These are phyloP conservation scores for Chalciporus sp. DNA, from an alignment of 1,284 basidiomycete species.

Conservation along the genomic window DNA sequence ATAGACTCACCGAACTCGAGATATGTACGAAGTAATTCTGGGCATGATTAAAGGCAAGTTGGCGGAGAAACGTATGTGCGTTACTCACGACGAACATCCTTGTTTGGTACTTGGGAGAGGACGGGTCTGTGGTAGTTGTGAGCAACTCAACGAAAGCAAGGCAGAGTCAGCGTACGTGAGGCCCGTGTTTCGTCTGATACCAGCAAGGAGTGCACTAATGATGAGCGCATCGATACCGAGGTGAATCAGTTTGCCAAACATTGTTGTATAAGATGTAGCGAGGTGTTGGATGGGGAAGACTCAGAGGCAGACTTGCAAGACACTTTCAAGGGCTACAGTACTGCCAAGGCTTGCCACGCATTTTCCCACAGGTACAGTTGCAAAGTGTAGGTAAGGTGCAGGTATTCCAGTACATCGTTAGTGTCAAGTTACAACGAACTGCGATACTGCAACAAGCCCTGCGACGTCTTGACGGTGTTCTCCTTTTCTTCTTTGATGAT, in stretches of 20 bases:
- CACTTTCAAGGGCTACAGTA: not conserved
- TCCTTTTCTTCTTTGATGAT: slow-evolving; percentile 81
- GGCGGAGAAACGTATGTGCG: not conserved
- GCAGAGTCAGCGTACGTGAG: slow-evolving; percentile 60
- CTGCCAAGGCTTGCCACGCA: not conserved
- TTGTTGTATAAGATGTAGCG: slow-evolving; percentile 28
- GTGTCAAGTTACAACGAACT: slow-evolving; percentile 21
- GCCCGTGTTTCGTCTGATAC: slow-evolving; percentile 77
- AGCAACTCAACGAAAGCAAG: not conserved
- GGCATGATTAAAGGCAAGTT: slow-evolving; percentile 9
- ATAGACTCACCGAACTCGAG: slow-evolving; percentile 68
- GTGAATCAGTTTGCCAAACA: slow-evolving; percentile 70
- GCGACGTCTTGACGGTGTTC: slow-evolving; percentile 50
- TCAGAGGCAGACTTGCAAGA: not conserved
- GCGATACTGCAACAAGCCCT: slow-evolving; percentile 28
- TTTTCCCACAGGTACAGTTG: slow-evolving; percentile 1
- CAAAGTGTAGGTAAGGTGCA: too few species aligned
- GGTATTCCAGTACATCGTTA: not conserved
- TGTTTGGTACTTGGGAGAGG: slow-evolving; percentile 74
- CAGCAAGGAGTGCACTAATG: slow-evolving; percentile 77
- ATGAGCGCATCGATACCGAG: slow-evolving; percentile 77
- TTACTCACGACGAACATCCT: slow-evolving; percentile 77
- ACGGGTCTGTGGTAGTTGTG: slow-evolving; percentile 53
- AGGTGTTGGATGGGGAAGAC: not conserved
- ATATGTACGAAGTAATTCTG: slow-evolving; percentile 73